Base-by-base conservation (phyloP, 108 stramenopile genomes). In the Aureococcus anophagefferens region DNA sequence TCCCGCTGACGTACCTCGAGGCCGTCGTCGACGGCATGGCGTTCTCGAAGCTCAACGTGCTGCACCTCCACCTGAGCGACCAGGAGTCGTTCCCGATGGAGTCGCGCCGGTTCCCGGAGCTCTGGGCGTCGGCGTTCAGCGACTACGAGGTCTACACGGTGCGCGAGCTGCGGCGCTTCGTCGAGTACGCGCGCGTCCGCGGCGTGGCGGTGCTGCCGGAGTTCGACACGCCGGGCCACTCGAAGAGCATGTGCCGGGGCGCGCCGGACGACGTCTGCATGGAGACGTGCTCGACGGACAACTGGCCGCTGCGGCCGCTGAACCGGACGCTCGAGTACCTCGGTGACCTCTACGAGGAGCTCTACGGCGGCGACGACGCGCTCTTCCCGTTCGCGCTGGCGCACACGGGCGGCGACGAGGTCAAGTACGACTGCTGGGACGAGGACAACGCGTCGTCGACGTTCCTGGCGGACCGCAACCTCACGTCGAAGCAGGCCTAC, bases 361-460 rank as follows among this genome's bases (percentile, higher is more conserved):
- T 77, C 16, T 40, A 68, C 68, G 32, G 45, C 14, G 77, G 73
- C 31, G 15, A 51, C 37, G 65, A 67, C 13, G 30, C 35, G 33
- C 29, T 85, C 9, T 86, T 87, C 70, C 77, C 79, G 0, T 84
- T 85, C 62, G 72, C 76, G 11, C 74, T 80, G 37, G 65, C 87
- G 36, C 90, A 91, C 76, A 63, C 88, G 0, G 89, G 89, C 40
- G 89, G 89, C n/a, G 87, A 88, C 71, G 89, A 88, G 70, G 87
- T 88, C 45, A 25, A 76, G n/a, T 68, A 81, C 30, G 30, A 33
- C 36, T 84, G 85, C 62, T 90, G 87, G 87, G 62, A n/a, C n/a
- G n/a, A n/a, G n/a, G n/a, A n/a, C n/a, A n/a, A n/a, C n/a, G n/a
- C n/a, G n/a, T n/a, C n/a, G n/a, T n/a, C n/a, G n/a, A n/a, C n/a